A percentile compares a stretch with the other conserved stretches of the same genome.
These are phyloP conservation scores for Hypoxylon sp. DNA, from an alignment of 2,329 filamentous ascomycete genomes.

Conservation along the genomic window DNA sequence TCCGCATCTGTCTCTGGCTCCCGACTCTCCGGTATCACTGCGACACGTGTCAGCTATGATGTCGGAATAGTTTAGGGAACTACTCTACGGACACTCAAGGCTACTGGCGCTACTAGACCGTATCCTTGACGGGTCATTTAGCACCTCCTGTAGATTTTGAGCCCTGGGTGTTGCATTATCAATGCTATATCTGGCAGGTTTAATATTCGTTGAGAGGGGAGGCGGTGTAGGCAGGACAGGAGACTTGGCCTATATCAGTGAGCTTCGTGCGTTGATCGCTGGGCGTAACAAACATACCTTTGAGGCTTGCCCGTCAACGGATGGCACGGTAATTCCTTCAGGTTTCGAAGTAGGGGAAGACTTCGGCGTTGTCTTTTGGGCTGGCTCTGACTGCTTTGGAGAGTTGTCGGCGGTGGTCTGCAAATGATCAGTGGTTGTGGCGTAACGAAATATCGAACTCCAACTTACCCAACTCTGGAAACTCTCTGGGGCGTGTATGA, in stretches of 20 bases:
- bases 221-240: conserved; percentile 72
- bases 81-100: conserved; percentile 78
- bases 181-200: conserved; percentile 74
- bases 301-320: conserved; percentile 55
- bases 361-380: conserved; percentile 58
- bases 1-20: conserved; percentile 68
- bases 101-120: conserved; percentile 80
- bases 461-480: conserved; percentile 82
- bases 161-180: conserved; percentile 84
- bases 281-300: conserved; percentile 54
- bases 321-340: conserved; percentile 57
- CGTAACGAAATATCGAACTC: not conserved
- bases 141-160: conserved; percentile 83
- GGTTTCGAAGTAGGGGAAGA: conserved; percentile 51
- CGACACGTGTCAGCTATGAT: conserved; percentile 49
- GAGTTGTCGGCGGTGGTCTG: conserved; percentile 62
- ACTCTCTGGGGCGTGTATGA: conserved; percentile 90
- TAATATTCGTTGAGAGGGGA: conserved; percentile 81
- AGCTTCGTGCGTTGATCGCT: conserved; percentile 20
- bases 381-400: conserved; percentile 55
- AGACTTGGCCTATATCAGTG: conserved; percentile 52
- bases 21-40: conserved; percentile 66
- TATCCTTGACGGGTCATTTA: conserved; percentile 67
- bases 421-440: conserved; percentile 45
- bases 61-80: not conserved